Evolutionary conservation across 148 eudicot species (phyloP).

Genomic region (Hydrangea macrophylla): DNA sequence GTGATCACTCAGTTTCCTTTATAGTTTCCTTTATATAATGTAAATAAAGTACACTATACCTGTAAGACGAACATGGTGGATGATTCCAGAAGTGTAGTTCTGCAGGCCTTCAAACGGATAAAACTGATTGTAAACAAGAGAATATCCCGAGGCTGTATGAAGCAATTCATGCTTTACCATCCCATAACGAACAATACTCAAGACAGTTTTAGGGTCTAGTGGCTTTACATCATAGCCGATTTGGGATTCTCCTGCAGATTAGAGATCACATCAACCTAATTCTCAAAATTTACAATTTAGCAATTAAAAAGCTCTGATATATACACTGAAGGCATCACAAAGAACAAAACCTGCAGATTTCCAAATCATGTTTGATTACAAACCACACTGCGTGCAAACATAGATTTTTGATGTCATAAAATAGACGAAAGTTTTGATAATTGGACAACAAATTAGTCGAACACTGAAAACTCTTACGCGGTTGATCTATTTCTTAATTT

Average conservation of each 20-base stretch:
- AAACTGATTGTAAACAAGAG: conserved; percentile 82
- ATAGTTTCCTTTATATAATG: not conserved
- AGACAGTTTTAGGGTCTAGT: conserved; percentile 59
- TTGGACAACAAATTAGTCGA: too few relatives aligned
- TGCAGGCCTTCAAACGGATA: conserved; percentile 90
- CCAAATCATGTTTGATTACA: too few relatives aligned
- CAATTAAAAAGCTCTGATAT: too few relatives aligned
- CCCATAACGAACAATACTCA: conserved; percentile 80
- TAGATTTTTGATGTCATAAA: too few relatives aligned
- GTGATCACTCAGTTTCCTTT: not conserved
- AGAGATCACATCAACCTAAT: not conserved
- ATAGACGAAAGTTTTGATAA: too few relatives aligned
- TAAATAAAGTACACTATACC: conserved; percentile 32
- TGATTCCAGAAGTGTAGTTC: conserved; percentile 96
- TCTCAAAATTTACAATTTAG: too few relatives aligned
- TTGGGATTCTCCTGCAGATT: conserved; percentile 82
- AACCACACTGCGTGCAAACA: too few relatives aligned
- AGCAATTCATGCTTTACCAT: conserved; percentile 28
- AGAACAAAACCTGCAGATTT: too few relatives aligned
- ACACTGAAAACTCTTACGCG: too few relatives aligned
- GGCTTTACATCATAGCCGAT: conserved; percentile 73
- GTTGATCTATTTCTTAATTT: too few relatives aligned
- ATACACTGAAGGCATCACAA: too few relatives aligned
- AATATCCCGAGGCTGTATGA: conserved; percentile 64
- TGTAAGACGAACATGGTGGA: conserved; percentile 88